Evolutionary conservation across 2,329 filamentous ascomycete genomes (phyloP).

Genomic region (Pestalotiopsis sp.): DNA sequence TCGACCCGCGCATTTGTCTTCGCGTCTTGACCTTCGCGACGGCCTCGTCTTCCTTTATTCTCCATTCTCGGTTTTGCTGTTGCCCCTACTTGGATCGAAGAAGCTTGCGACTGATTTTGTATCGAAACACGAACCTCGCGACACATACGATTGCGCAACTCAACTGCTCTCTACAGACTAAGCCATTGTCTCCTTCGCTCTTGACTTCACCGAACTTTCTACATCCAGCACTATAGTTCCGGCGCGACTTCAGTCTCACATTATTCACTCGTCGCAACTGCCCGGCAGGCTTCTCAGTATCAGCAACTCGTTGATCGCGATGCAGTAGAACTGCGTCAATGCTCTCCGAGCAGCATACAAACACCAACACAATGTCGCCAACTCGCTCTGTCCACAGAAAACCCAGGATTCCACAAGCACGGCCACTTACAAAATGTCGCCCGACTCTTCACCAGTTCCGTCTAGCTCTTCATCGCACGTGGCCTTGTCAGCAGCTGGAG

Average conservation of each 20-base stretch:
- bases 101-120: neutral
- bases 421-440: slow-evolving; percentile 2
- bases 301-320: neutral
- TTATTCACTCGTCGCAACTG: neutral
- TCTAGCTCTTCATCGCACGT: slow-evolving; percentile 3
- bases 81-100: neutral
- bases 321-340: slow-evolving; percentile 8
- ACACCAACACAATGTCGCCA: slow-evolving; percentile 3
- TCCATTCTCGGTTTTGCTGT: neutral
- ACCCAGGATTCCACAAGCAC: neutral
- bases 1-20: neutral
- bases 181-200: neutral
- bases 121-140: neutral
- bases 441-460: slow-evolving; percentile 1
- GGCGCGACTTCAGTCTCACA: neutral
- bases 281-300: neutral
- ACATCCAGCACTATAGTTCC: neutral
- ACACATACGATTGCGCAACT: neutral
- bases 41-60: neutral
- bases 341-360: slow-evolving; percentile 7
- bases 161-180: neutral
- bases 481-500: slow-evolving; percentile 16
- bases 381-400: neutral
- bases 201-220: neutral
- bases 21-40: neutral